Conservation (phyloP, 306 rosid species). For the Vigna nakashimae region DNA sequence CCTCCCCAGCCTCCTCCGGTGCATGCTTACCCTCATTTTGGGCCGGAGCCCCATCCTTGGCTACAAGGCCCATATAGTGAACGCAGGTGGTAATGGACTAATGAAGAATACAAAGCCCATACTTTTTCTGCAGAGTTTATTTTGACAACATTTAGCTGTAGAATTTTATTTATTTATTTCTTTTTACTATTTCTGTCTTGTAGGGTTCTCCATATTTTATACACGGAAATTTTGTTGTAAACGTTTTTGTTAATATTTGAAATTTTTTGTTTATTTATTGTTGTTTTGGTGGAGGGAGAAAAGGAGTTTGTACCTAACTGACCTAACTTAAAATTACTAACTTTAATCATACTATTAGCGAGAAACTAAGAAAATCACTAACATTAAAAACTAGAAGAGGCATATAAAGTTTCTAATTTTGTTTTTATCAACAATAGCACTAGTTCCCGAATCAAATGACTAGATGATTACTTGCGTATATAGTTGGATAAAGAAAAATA, state of each 20-base stretch:
- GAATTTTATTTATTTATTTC: neutral
- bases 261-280: neutral
- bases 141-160: neutral
- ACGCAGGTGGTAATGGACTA: constrained; percentile 38
- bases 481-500: too few relatives aligned
- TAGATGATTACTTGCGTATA: too few relatives aligned
- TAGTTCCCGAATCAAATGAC: too few relatives aligned
- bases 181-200: neutral
- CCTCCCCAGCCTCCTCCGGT: constrained; percentile 39
- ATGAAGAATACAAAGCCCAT: neutral
- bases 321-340: neutral
- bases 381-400: neutral
- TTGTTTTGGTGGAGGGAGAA: neutral
- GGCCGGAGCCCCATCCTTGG: constrained; percentile 44
- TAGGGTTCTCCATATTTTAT: neutral
- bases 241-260: neutral
- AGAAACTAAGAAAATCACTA: neutral
- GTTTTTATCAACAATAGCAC: too few relatives aligned
- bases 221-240: neutral
- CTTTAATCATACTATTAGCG: neutral
- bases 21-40: constrained; percentile 25
- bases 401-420: too few relatives aligned
- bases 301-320: neutral
- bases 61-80: constrained; percentile 34
- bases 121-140: neutral